phyloP scores from a whole-genome alignment of 768 basidiomycete genomes.

The Amanita pseudoporphyria region DNA sequence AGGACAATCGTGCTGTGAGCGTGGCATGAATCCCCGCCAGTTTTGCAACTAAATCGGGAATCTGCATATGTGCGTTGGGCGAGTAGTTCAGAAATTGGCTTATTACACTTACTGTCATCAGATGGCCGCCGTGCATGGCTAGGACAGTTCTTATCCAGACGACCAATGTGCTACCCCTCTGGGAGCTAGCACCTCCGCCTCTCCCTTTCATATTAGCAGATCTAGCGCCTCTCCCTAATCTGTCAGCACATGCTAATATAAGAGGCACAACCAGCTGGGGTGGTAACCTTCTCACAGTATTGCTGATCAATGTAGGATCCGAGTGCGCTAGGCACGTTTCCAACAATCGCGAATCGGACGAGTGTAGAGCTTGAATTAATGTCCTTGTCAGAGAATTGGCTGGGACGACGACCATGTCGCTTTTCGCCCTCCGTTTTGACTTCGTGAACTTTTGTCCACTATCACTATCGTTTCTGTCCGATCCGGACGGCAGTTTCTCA shows the following conservation, averaged over 20 bases:
- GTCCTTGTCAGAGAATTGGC: slow-evolving; percentile 88
- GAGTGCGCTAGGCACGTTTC: slow-evolving; percentile 85
- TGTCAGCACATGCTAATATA: slow-evolving; percentile 81
- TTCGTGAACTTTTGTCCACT: slow-evolving; percentile 27
- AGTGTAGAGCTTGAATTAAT: slow-evolving; percentile 93
- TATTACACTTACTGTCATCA: slow-evolving; percentile 74
- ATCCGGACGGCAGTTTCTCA: slow-evolving; percentile 21
- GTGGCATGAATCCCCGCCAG: slow-evolving; percentile 80
- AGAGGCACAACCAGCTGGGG: slow-evolving; percentile 81
- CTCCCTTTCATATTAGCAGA: slow-evolving; percentile 69
- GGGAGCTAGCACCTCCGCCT: slow-evolving; percentile 71
- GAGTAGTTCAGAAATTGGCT: slow-evolving; percentile 2
- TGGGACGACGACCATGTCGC: slow-evolving; percentile 42
- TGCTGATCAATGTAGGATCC: slow-evolving; percentile 68
- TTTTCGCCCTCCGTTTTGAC: slow-evolving; percentile 21
- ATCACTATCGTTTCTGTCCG: slow-evolving; percentile 28
- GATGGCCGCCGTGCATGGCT: slow-evolving; percentile 77
- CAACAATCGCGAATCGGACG: slow-evolving; percentile 78
- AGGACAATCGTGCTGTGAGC: slow-evolving; percentile 64
- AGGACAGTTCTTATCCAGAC: slow-evolving; percentile 79
- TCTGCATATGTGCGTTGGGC: slow-evolving; percentile 33
- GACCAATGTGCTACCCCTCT: slow-evolving; percentile 59
- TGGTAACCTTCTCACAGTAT: slow-evolving; percentile 81
- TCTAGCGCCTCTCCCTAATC: slow-evolving; percentile 68
- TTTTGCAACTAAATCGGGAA: slow-evolving; percentile 85